These are phyloP conservation scores for Picea glauca DNA, from an alignment of 75 land plant species.

Conservation along the genomic window DNA sequence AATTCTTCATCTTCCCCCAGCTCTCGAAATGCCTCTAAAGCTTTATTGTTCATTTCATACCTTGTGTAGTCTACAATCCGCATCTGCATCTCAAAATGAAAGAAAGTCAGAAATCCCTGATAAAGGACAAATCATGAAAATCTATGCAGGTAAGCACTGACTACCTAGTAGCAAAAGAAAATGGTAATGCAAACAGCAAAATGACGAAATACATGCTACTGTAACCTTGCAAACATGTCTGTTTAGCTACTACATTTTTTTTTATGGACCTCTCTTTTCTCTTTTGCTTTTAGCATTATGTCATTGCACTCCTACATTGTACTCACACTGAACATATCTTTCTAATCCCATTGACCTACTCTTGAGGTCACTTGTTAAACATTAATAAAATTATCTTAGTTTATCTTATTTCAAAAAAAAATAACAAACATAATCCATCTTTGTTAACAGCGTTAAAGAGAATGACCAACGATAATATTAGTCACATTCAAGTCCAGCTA, in stretches of 20 bases:
- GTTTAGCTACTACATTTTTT: background rate
- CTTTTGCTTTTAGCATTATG: too few relatives aligned
- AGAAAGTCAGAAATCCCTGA: background rate
- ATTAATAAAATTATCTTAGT: too few relatives aligned
- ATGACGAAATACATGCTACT: background rate
- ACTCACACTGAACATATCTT: too few relatives aligned
- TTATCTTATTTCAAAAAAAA: too few relatives aligned
- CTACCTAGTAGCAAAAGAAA: too few relatives aligned
- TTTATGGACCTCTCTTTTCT: too few relatives aligned
- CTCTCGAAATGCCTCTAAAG: slow-evolving; percentile 81
- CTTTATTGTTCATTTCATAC: slow-evolving; percentile 83
- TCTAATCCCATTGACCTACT: too few relatives aligned
- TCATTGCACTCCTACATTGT: too few relatives aligned
- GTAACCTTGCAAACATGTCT: background rate
- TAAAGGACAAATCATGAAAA: background rate
- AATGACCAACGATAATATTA: background rate
- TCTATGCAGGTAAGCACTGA: background rate
- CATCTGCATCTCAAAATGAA: slow-evolving; percentile 27
- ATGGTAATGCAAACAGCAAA: background rate
- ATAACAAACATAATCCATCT: too few relatives aligned
- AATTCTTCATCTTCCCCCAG: slow-evolving; percentile 95
- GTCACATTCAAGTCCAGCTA: background rate
- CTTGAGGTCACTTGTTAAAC: too few relatives aligned
- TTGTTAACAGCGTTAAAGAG: background rate
- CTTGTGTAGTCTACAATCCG: slow-evolving; percentile 73